A percentile compares a stretch with the other conserved stretches of the same genome.
Conservation (phyloP, 192 early-diverging fungal species). For the Chytriomyces sp. region DNA sequence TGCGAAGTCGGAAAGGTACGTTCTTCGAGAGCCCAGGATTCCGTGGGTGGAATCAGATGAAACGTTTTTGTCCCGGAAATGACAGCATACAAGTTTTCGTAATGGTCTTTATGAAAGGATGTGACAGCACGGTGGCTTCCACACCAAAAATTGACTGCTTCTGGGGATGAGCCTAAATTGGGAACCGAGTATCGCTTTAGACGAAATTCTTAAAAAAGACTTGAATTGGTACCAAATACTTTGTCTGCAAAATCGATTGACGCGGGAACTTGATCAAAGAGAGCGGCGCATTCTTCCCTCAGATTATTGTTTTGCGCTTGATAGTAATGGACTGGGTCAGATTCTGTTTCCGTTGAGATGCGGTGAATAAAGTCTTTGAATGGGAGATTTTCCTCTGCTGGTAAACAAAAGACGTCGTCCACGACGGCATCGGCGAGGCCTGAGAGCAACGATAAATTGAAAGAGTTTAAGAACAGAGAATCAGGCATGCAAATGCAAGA, state of each 20-base stretch:
- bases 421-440: slow-evolving; percentile 54
- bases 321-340: slow-evolving; percentile 44
- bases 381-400: slow-evolving; percentile 43
- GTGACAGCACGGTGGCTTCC: slow-evolving; percentile 44
- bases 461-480: neutral
- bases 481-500: too few species aligned
- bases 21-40: slow-evolving; percentile 39
- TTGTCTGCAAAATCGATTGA: slow-evolving; percentile 45
- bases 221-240: slow-evolving; percentile 36
- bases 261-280: slow-evolving; percentile 45
- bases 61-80: slow-evolving; percentile 55
- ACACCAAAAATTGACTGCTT: slow-evolving; percentile 64
- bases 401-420: slow-evolving; percentile 50
- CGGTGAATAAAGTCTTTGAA: slow-evolving; percentile 38
- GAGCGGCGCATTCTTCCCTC: slow-evolving; percentile 33
- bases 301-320: slow-evolving; percentile 57
- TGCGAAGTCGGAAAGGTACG: slow-evolving; percentile 32
- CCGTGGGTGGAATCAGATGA: slow-evolving; percentile 49
- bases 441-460: neutral
- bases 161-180: slow-evolving; percentile 27
- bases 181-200: neutral
- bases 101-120: slow-evolving; percentile 60
- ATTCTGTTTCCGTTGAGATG: slow-evolving; percentile 21
- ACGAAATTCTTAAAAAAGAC: neutral
- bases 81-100: slow-evolving; percentile 62